A percentile compares a stretch with the other conserved stretches of the same genome.
phyloP scores from a whole-genome alignment of 345 rosid species.

The Arabis hirsuta region DNA sequence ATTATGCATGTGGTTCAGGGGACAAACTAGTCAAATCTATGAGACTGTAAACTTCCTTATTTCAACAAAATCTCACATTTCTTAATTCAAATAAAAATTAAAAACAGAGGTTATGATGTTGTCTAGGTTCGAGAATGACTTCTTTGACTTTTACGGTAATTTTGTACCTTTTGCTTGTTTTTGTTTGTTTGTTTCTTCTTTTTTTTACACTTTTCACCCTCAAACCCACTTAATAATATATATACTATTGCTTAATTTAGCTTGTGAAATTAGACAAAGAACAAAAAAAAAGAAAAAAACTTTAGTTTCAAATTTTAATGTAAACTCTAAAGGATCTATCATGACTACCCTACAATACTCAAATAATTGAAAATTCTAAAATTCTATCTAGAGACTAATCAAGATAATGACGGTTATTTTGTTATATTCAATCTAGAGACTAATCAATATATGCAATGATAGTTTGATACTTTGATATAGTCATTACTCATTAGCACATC shows the following conservation, averaged over 20 bases:
- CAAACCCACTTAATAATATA: background rate
- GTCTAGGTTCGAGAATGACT: slow-evolving; percentile 43
- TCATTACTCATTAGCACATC: background rate
- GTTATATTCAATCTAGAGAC: background rate
- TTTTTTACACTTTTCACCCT: slow-evolving; percentile 21
- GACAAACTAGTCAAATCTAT: slow-evolving; percentile 39
- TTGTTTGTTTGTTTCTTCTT: background rate
- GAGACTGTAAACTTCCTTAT: slow-evolving; percentile 33
- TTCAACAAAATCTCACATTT: slow-evolving; percentile 34
- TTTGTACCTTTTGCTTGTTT: slow-evolving; percentile 19
- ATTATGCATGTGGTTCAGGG: slow-evolving; percentile 41
- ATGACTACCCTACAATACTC: background rate
- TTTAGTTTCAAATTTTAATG: background rate
- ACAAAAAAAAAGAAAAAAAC: background rate
- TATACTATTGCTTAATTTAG: background rate
- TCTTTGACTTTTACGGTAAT: slow-evolving; percentile 37
- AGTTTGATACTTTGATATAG: background rate
- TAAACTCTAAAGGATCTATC: background rate
- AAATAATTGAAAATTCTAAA: no score
- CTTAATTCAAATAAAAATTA: background rate
- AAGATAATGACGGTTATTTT: background rate
- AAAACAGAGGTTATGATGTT: slow-evolving; percentile 43
- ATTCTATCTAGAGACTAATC: background rate
- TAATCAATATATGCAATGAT: background rate
- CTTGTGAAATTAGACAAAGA: background rate